Conservation (phyloP, 805 yeast genomes). For the Candida sakaeoensis region DNA sequence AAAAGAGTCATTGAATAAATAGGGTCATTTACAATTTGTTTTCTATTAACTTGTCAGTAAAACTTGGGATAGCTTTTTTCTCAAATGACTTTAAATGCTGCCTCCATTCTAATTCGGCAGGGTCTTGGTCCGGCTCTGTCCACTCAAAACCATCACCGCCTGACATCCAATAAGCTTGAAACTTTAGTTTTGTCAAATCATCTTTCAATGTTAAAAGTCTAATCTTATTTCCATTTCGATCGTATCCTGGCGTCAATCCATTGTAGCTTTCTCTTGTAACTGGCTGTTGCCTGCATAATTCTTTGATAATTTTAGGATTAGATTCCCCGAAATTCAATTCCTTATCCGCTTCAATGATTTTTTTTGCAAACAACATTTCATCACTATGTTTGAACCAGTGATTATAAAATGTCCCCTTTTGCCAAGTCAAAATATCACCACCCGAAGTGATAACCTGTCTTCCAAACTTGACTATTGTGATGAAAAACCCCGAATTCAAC, state of each 20-base stretch:
- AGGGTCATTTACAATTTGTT: neutral
- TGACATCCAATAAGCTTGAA: conserved; percentile 83
- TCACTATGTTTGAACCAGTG: conserved; percentile 65
- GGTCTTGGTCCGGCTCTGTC: conserved; percentile 90
- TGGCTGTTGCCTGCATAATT: conserved; percentile 34
- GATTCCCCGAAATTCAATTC: conserved; percentile 43
- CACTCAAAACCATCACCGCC: conserved; percentile 86
- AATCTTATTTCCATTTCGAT: conserved; percentile 35
- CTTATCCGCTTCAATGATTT: conserved; percentile 64
- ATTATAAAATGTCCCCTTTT: conserved; percentile 58
- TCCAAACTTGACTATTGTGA: conserved; percentile 39
- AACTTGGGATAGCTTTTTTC: conserved; percentile 5
- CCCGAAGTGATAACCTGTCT: conserved; percentile 36
- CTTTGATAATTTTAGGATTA: conserved; percentile 29
- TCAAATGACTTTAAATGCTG: conserved; percentile 23
- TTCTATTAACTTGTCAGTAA: conserved; percentile 1
- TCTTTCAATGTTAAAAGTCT: conserved; percentile 41
- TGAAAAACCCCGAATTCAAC: conserved; percentile 38
- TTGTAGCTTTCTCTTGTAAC: conserved; percentile 13
- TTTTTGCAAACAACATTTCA: conserved; percentile 63
- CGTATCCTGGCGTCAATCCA: conserved; percentile 28
- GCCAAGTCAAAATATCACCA: conserved; percentile 58
- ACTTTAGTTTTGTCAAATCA: conserved; percentile 60
- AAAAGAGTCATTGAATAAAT: neutral
- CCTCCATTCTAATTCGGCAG: conserved; percentile 58